Conservation (phyloP, 1,139 yeast species). For the Taphrina communis region DNA sequence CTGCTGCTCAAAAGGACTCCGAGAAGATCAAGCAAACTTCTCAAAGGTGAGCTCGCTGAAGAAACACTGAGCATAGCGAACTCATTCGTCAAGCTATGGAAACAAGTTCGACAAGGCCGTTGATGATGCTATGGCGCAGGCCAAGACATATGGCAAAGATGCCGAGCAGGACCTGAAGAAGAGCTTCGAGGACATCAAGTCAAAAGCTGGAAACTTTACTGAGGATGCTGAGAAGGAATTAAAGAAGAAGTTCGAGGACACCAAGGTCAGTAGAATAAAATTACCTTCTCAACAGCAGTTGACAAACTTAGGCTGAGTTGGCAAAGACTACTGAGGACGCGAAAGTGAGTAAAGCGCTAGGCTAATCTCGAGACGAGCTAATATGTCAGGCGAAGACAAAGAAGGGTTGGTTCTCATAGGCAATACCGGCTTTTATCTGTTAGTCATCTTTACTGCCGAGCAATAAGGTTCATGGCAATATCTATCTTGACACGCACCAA, state of each 20-base stretch:
- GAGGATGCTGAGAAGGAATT: constrained; percentile 29
- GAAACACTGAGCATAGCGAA: too few species aligned
- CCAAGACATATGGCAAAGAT: constrained; percentile 35
- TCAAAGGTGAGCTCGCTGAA: neutral
- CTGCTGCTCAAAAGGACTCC: constrained; percentile 34
- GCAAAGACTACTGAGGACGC: constrained; percentile 25
- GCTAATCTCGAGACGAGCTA: neutral
- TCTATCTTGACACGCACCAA: neutral
- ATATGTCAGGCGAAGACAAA: constrained; percentile 16
- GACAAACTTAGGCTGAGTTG: constrained; percentile 9
- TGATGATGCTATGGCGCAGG: constrained; percentile 39
- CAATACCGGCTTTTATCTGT: neutral
- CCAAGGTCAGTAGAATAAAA: constrained; percentile 4
- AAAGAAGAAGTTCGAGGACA: constrained; percentile 34
- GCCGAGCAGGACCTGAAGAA: constrained; percentile 39
- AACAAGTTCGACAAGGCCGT: constrained; percentile 39
- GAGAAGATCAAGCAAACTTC: constrained; percentile 40
- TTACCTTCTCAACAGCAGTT: neutral
- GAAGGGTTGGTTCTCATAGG: constrained; percentile 24
- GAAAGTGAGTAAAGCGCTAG: neutral
- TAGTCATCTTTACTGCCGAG: neutral
- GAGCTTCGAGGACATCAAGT: constrained; percentile 37
- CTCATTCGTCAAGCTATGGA: constrained; percentile 16
- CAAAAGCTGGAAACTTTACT: constrained; percentile 30
- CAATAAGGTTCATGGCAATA: neutral